Conservation (phyloP, 306 rosid genomes). For the Inga leiocalycina region DNA sequence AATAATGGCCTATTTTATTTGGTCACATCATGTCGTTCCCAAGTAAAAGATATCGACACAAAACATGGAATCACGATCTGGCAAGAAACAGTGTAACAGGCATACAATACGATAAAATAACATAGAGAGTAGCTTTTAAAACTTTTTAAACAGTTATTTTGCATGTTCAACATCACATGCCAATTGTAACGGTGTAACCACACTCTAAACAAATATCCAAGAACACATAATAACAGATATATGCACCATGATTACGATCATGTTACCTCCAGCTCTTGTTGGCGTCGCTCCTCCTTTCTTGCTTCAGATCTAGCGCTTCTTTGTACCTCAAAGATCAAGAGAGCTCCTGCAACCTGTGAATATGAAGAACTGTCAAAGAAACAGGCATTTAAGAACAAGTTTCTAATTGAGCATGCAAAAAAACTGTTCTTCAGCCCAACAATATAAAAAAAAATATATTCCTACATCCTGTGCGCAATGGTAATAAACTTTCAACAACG, state of each 20-base stretch:
- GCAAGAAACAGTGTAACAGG: conserved; percentile 3
- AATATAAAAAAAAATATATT: conserved; percentile 15
- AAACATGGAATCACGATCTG: background rate
- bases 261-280: conserved; percentile 79
- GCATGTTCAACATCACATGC: conserved; percentile 16
- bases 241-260: background rate
- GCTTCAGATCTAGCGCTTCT: conserved; percentile 94
- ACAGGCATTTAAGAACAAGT: conserved; percentile 21
- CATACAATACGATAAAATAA: background rate
- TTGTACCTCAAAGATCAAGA: conserved; percentile 82
- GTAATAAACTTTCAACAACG: background rate
- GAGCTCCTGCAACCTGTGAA: conserved; percentile 78
- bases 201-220: background rate
- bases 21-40: background rate
- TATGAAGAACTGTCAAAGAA: conserved; percentile 25
- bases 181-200: background rate
- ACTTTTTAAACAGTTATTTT: background rate
- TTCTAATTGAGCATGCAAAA: background rate
- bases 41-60: background rate
- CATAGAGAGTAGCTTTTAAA: background rate
- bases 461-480: conserved; percentile 1
- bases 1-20: conserved; percentile 3
- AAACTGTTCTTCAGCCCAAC: conserved; percentile 24
- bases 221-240: background rate
- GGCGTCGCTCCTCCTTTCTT: conserved; percentile 83